Evolutionary conservation across 2,329 filamentous ascomycete genomes (phyloP).

Genomic region (Diaporthe aspalathi): DNA sequence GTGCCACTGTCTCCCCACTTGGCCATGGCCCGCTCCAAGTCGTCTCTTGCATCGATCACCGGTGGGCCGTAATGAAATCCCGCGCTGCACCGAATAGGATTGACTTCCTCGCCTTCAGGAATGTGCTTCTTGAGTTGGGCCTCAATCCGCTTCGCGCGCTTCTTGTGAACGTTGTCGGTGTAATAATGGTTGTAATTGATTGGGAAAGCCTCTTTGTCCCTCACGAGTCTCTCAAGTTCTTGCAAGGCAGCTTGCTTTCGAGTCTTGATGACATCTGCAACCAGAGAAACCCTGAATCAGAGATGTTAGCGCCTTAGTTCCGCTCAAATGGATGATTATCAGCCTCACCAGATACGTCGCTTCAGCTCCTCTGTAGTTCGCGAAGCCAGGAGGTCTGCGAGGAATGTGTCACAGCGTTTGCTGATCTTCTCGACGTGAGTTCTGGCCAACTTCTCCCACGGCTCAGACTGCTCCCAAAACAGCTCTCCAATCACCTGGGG

Average conservation of each 20-base stretch:
- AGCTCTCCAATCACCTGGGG: constrained; percentile 10
- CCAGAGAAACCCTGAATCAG: not conserved
- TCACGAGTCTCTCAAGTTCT: not conserved
- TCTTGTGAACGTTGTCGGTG: constrained; percentile 22
- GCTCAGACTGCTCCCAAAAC: constrained; percentile 32
- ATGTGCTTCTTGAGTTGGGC: not conserved
- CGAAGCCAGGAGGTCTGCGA: not conserved
- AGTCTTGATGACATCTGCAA: not conserved
- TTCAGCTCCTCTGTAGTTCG: not conserved
- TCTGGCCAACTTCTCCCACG: not conserved
- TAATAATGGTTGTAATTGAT: constrained; percentile 39
- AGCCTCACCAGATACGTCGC: constrained; percentile 1
- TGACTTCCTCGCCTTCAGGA: not conserved
- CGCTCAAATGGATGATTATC: not conserved
- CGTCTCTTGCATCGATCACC: not conserved
- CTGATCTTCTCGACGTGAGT: not conserved
- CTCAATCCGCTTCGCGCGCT: not conserved
- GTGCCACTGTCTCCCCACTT: not conserved
- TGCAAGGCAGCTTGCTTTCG: not conserved
- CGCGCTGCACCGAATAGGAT: not conserved
- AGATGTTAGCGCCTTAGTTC: not conserved
- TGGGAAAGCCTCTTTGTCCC: not conserved
- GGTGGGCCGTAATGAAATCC: not conserved
- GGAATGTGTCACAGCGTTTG: not conserved
- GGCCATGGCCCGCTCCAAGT: not conserved